Evolutionary conservation across 139 green algal genomes (phyloP).

Genomic region (Chlorella sp.): DNA sequence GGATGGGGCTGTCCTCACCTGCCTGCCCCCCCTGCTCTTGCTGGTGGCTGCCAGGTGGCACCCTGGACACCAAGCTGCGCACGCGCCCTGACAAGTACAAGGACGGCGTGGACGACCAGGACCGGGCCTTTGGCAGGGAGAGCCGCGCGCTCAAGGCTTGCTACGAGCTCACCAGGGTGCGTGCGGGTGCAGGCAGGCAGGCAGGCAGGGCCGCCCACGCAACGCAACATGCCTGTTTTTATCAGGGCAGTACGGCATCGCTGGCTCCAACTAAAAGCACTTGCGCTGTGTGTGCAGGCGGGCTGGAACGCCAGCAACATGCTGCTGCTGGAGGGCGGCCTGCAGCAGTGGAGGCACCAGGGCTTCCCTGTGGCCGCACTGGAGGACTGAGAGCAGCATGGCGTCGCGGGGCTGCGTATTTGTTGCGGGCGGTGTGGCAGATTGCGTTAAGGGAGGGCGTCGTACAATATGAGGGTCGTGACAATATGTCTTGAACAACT

Average conservation of each 20-base stretch:
- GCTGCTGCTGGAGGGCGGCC: slow-evolving; percentile 53
- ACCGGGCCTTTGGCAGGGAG: slow-evolving; percentile 68
- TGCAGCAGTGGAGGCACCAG: slow-evolving; percentile 45
- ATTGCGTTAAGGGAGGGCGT: too few relatives aligned
- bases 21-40: too few relatives aligned
- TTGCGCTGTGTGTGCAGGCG: slow-evolving; percentile 15
- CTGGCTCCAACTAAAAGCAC: background rate
- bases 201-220: background rate
- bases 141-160: slow-evolving; percentile 68
- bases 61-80: slow-evolving; percentile 44
- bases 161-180: slow-evolving; percentile 56
- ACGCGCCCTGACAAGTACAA: slow-evolving; percentile 34
- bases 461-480: too few relatives aligned
- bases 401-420: too few relatives aligned
- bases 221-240: background rate
- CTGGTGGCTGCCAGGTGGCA: too few relatives aligned
- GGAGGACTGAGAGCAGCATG: too few relatives aligned
- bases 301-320: slow-evolving; percentile 55
- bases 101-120: slow-evolving; percentile 47
- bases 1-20: too few relatives aligned
- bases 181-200: background rate
- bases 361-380: background rate
- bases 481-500: too few relatives aligned
- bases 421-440: too few relatives aligned
- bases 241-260: background rate